Evolutionary conservation across 106 monocot species (phyloP), one percentile per base, ranked within the genome.

Genomic region (Dioscorea alata): DNA sequence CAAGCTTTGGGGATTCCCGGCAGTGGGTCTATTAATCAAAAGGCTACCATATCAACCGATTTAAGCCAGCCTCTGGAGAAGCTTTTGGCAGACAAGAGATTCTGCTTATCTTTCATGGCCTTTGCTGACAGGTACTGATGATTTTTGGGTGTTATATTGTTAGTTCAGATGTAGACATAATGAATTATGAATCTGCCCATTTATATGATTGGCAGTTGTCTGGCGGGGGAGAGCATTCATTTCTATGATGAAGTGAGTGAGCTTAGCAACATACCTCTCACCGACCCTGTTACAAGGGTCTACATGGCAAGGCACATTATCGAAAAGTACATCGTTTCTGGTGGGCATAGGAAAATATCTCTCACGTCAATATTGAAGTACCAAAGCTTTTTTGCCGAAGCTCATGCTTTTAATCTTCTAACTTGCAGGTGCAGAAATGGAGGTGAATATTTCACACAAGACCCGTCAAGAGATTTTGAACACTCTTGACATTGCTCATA

Each of bases 251-350:
- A 79, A 59, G 79, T 74, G 24, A 16, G 28, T 58, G 79, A 74
- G 31, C 69, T 74, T 18, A 50, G 49, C 16, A 73, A 74, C 25
- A 74, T 79, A 79, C 79, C 73, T 48, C 8, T 61, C 2, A 19
- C 68, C 58, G 79, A 79, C 22, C 56, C 74, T 73, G 74, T 74
- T 19, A 73, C 33, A 57, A 79, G 79, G 57, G 35, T 79, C 14
- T 79, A 79, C 58, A 79, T 79, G 79, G 63, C 79, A 49, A 73
- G 79, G 64, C 74, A 79, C 49, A 74, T 79, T 22, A 69, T 79
- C 50, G 73, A 74, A 62, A 79, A 69, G 21, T 79, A 74, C 60
- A 74, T 74, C 33, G 48, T 64, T 31, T 9, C 69, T 32, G 79
- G 79, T 74, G 67, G 16, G 68, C 13, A 28, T 28, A 1, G 28